phyloP scores from a whole-genome alignment of 179 eudicot genomes.

The Patellifolia procumbens region DNA sequence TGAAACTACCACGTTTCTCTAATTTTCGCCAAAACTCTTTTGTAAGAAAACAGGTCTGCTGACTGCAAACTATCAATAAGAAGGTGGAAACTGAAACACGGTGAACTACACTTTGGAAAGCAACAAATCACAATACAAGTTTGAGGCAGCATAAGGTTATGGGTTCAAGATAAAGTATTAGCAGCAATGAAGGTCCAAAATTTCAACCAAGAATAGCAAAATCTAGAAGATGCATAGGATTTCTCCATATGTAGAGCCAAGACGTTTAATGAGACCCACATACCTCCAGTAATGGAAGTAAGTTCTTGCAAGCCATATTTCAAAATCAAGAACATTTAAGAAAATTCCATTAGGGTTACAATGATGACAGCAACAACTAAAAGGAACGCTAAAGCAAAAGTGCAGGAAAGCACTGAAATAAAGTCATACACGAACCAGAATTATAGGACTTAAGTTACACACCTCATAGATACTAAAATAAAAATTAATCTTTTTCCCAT shows the following conservation, averaged over 20 bases:
- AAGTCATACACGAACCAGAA: neutral
- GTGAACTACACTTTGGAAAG: neutral
- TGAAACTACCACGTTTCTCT: neutral
- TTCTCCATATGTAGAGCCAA: neutral
- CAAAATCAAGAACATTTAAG: neutral
- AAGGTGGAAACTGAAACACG: constrained; percentile 1
- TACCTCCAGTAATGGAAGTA: neutral
- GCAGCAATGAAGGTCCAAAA: neutral
- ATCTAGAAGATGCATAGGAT: neutral
- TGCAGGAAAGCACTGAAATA: neutral
- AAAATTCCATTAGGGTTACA: neutral
- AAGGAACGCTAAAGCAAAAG: neutral
- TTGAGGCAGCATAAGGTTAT: neutral
- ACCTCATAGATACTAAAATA: neutral
- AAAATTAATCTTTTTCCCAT: neutral
- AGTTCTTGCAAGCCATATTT: neutral
- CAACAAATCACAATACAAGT: neutral
- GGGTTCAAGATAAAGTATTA: neutral
- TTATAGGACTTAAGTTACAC: neutral
- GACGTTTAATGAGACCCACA: neutral
- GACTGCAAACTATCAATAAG: neutral
- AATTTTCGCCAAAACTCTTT: neutral
- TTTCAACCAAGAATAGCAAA: neutral
- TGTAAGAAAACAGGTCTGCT: neutral
- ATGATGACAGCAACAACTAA: neutral